Evolutionary conservation across 495 filamentous ascomycete genomes (phyloP).

Genomic region (Talaromyces adpressus): DNA sequence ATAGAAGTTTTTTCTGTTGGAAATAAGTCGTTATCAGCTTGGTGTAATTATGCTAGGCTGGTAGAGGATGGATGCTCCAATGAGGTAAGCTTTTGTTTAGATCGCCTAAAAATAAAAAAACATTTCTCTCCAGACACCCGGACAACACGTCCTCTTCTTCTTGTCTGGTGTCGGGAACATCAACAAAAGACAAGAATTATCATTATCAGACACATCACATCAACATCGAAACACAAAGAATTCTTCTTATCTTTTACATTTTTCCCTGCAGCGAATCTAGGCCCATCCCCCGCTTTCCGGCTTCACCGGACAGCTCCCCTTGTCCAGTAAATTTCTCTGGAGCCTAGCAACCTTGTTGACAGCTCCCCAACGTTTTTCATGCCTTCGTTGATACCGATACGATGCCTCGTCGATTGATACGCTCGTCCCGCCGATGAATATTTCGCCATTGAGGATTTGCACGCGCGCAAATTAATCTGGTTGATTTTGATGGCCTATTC

Average conservation of each 20-base stretch:
- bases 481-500: background rate
- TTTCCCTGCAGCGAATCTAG: background rate
- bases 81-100: no score
- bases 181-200: background rate
- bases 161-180: background rate
- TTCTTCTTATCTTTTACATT: background rate
- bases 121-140: background rate
- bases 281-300: background rate
- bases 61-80: no score
- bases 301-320: background rate
- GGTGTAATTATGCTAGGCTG: no score
- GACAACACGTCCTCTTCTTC: no score
- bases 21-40: no score
- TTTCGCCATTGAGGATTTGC: background rate
- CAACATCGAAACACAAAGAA: background rate
- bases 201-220: background rate
- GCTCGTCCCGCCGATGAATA: background rate
- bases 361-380: background rate
- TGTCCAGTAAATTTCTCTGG: background rate
- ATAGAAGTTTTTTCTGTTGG: background rate
- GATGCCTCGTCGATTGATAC: background rate
- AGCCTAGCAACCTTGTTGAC: background rate
- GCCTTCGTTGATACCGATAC: background rate
- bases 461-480: no score
- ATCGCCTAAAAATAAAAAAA: background rate